Base-by-base conservation (phyloP, 306 rosid genomes). In the Fagus crenata region DNA sequence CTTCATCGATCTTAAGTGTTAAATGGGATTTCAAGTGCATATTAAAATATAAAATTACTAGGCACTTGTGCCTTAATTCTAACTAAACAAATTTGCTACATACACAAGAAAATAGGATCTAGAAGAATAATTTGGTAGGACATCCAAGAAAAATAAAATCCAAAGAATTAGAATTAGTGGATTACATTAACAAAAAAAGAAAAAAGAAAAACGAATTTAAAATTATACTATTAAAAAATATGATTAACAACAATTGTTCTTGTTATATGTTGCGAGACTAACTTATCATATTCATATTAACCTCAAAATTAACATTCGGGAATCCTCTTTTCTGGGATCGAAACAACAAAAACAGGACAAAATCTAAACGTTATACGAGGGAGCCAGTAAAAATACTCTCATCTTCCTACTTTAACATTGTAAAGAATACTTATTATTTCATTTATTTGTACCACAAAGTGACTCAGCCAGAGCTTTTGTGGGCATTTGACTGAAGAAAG, bases 331-430 rank as follows among this genome's bases (percentile, higher is more conserved):
- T 75, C 41, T 49, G 28, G 18, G 67, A 76, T 65, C 39, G 78
- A 53, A 71, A 83, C 87, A 79, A 72, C 18, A 32, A 77, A 79
- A 71, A 81, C 60, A 61, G 32, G 89, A 83, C 85, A 88, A 85
- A 85, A 75, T 42, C 4, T 28, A 49, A 60, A 76, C 71, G 77
- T 35, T 72, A 76, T 31, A 77, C 77, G 55, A 72, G 78, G 37
- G 67, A 6, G 51, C 64, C 73, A 12, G 15, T 49, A 18, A 59
- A 60, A 75, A 53, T 35, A 37, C 69, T 41, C 2, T 61, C 74
- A 46, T 8, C 80, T 61, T 53, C 3, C 69, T 75, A 79, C 74
- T 49, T 82, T 15, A 53, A 42, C 12, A 12, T 36, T 11, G 36
- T 46, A 65, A 35, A 65, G 56, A 72, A 18, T 51, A 58, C 70